Evolutionary conservation across 2,329 filamentous ascomycete genomes (phyloP).

Genomic region (Colletotrichum sidae): DNA sequence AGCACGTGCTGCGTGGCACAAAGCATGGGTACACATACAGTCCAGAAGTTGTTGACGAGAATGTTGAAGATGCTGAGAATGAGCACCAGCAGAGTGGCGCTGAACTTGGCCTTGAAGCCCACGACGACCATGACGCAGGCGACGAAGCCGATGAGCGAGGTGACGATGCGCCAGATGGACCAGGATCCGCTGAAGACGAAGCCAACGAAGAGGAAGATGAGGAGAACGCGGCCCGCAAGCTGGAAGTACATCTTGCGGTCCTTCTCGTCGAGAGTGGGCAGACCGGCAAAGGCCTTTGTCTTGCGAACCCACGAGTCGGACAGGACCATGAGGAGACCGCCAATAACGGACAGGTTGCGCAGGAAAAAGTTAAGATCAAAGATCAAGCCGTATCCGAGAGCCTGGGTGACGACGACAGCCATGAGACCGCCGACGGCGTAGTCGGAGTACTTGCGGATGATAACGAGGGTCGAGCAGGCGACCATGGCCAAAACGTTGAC

Average conservation of each 20-base stretch:
- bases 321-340: conserved; percentile 96
- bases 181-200: conserved; percentile 97
- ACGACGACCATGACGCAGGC: conserved; percentile 99
- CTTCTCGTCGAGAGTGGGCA: conserved; percentile 97
- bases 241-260: conserved; percentile 99
- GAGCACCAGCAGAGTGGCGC: conserved; percentile 92
- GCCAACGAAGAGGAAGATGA: conserved; percentile 97
- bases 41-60: conserved; percentile 99
- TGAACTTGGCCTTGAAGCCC: conserved; percentile 99
- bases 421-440: conserved; percentile 92
- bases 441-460: conserved; percentile 91
- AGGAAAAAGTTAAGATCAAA: conserved; percentile 99
- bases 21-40: conserved; percentile 69
- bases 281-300: conserved; percentile 93
- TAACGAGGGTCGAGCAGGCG: conserved; percentile 85
- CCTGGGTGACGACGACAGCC: conserved; percentile 90
- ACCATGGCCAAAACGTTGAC: conserved; percentile 91
- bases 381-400: conserved; percentile 95
- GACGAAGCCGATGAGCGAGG: conserved; percentile 86
- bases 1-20: not conserved
- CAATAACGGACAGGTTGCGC: conserved; percentile 96
- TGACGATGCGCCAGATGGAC: conserved; percentile 87
- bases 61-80: conserved; percentile 97
- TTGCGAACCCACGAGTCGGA: conserved; percentile 99
- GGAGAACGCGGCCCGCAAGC: conserved; percentile 91